Percentiles rank a stretch among this genome's conserved stretches.
phyloP scores from a whole-genome alignment of 257 asterid genomes.

The Fraxinus anomala region DNA sequence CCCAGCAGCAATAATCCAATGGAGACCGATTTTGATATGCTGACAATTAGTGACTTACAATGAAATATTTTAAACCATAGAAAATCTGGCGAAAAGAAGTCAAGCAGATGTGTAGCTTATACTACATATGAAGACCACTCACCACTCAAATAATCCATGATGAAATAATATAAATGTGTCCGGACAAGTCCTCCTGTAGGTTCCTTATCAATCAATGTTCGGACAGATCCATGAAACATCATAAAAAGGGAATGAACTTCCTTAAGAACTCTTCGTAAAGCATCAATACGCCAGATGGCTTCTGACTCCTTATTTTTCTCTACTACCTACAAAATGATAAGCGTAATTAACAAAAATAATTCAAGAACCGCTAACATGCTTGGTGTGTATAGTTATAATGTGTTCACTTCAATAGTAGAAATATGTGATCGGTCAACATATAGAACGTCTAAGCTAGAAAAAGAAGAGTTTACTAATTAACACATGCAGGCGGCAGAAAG shows the following conservation, averaged over 20 bases:
- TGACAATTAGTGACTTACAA: slow-evolving; percentile 89
- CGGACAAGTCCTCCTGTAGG: slow-evolving; percentile 85
- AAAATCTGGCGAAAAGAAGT: slow-evolving; percentile 34
- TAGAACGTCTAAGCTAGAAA: slow-evolving; percentile 1
- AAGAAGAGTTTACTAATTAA: background rate
- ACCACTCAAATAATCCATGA: slow-evolving; percentile 95
- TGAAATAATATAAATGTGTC: slow-evolving; percentile 74
- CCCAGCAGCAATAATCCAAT: slow-evolving; percentile 97
- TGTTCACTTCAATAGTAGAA: background rate
- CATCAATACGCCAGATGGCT: slow-evolving; percentile 79
- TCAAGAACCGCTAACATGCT: slow-evolving; percentile 18
- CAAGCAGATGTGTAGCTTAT: slow-evolving; percentile 34
- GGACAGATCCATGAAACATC: slow-evolving; percentile 85
- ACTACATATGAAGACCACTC: slow-evolving; percentile 44
- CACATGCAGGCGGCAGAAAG: background rate
- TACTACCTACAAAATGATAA: slow-evolving; percentile 60
- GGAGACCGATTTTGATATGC: slow-evolving; percentile 94
- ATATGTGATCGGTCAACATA: background rate
- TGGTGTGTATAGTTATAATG: slow-evolving; percentile 5
- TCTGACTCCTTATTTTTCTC: slow-evolving; percentile 75
- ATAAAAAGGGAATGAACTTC: slow-evolving; percentile 90
- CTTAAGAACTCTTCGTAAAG: slow-evolving; percentile 70
- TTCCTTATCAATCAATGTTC: slow-evolving; percentile 84
- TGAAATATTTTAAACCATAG: slow-evolving; percentile 52
- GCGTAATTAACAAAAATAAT: slow-evolving; percentile 22